phyloP scores from a whole-genome alignment of 2,329 filamentous ascomycete genomes.

The Clonostachys chloroleuca region DNA sequence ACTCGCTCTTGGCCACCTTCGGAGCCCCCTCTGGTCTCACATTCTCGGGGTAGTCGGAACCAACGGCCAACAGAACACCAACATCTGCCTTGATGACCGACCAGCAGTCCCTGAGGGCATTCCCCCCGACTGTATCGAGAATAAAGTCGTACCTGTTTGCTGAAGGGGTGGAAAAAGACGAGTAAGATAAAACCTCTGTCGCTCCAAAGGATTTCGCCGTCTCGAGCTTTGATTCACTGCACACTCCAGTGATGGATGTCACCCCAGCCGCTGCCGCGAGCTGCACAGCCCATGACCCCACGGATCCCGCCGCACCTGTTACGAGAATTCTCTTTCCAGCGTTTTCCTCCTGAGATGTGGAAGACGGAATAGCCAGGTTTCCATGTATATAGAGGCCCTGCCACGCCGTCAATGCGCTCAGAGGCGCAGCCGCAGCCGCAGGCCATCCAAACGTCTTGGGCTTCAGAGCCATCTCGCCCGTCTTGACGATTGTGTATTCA shows the following conservation, averaged over 20 bases:
- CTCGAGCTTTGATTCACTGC: neutral
- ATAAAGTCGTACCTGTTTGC: slow-evolving; percentile 22
- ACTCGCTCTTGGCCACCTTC: slow-evolving; percentile 22
- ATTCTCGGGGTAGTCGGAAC: slow-evolving; percentile 14
- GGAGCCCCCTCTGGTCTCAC: slow-evolving; percentile 16
- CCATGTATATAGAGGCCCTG: slow-evolving; percentile 31
- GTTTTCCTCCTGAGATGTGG: neutral
- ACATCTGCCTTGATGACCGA: slow-evolving; percentile 20
- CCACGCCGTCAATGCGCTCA: slow-evolving; percentile 33
- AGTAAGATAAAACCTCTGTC: neutral
- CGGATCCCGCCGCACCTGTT: neutral
- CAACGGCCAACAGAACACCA: slow-evolving; percentile 25
- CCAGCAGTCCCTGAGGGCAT: slow-evolving; percentile 24
- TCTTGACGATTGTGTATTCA: slow-evolving; percentile 23
- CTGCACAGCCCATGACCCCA: neutral
- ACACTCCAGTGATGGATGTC: neutral
- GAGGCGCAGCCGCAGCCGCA: slow-evolving; percentile 27
- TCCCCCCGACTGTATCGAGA: slow-evolving; percentile 29
- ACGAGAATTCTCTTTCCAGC: neutral
- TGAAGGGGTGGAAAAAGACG: neutral
- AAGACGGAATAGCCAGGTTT: slow-evolving; percentile 5
- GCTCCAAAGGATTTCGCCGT: neutral
- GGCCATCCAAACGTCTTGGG: slow-evolving; percentile 21
- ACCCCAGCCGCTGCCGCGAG: neutral
- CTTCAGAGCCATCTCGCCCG: slow-evolving; percentile 23